A percentile compares a stretch with the other conserved stretches of the same genome.
phyloP scores from a whole-genome alignment of 1,139 yeast genomes.

The Saccharomyces uvarum region DNA sequence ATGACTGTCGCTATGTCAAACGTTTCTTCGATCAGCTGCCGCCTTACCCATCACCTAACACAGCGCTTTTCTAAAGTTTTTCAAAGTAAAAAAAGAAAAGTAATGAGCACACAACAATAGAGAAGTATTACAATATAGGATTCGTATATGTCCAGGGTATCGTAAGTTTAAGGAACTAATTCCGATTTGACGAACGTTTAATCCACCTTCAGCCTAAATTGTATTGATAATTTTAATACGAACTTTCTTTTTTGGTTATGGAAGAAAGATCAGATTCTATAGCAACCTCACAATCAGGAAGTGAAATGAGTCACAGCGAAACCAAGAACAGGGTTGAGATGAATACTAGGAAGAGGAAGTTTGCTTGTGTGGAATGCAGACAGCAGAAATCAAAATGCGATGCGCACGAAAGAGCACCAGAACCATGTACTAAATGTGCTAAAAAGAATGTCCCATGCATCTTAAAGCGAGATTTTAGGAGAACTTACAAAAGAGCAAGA shows the following conservation, averaged over 20 bases:
- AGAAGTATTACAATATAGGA: neutral
- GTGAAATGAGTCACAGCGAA: neutral
- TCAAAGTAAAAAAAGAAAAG: neutral
- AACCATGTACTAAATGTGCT: slow-evolving; percentile 75
- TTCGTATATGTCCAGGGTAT: neutral
- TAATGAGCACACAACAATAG: neutral
- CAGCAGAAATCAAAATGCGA: slow-evolving; percentile 91
- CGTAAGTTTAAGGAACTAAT: neutral
- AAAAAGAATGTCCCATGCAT: slow-evolving; percentile 66
- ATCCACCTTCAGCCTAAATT: neutral
- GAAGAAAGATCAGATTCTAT: neutral
- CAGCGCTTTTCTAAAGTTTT: neutral
- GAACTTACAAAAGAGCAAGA: slow-evolving; percentile 82
- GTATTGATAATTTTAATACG: neutral
- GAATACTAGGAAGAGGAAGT: slow-evolving; percentile 39
- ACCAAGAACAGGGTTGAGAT: neutral
- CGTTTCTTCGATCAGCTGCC: neutral
- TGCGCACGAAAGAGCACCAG: slow-evolving; percentile 68
- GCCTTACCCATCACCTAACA: neutral
- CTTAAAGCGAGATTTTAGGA: slow-evolving; percentile 69
- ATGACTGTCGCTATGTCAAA: neutral
- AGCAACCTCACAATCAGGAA: neutral
- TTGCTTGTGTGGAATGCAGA: slow-evolving; percentile 93
- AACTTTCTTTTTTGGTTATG: neutral
- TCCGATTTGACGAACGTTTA: neutral